phyloP scores from a whole-genome alignment of 1,284 basidiomycete genomes.

The Trichosporon coremiiforme region DNA sequence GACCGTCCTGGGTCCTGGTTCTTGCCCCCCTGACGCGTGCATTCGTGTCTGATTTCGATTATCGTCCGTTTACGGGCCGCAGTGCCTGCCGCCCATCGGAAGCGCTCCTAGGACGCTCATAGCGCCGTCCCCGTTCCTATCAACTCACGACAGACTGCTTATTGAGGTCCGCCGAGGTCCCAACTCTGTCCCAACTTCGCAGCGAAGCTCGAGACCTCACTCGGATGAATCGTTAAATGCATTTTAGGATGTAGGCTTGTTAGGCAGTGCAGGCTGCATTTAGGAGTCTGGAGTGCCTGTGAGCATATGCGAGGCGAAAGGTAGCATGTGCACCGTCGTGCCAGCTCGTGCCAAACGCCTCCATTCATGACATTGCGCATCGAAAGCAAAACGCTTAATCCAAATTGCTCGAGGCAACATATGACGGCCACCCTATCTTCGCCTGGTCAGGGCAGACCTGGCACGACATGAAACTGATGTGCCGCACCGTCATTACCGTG shows the following conservation, averaged over 20 bases:
- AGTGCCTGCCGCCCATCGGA: neutral
- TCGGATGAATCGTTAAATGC: conserved; percentile 6
- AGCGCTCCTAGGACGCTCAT: neutral
- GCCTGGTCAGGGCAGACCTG: neutral
- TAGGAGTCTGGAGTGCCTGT: conserved; percentile 1
- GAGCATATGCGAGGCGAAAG: neutral
- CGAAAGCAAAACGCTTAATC: conserved; percentile 12
- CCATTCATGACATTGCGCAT: neutral
- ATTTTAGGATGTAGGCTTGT: conserved; percentile 10
- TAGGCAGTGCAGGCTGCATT: neutral
- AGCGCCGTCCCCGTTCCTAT: neutral
- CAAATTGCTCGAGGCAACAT: neutral
- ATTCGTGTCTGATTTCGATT: neutral
- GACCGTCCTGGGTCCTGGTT: neutral
- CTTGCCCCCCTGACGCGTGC: neutral
- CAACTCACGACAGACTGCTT: neutral
- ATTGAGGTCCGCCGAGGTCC: neutral
- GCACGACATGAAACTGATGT: conserved; percentile 11
- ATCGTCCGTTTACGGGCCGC: neutral
- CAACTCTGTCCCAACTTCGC: neutral
- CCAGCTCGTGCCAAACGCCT: neutral
- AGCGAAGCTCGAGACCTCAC: neutral
- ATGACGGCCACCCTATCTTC: neutral
- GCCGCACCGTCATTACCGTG: conserved; percentile 9
- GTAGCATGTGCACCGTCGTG: neutral